Base-by-base conservation (phyloP, 352 stramenopile species). In the Peronosclerospora sorghi region DNA sequence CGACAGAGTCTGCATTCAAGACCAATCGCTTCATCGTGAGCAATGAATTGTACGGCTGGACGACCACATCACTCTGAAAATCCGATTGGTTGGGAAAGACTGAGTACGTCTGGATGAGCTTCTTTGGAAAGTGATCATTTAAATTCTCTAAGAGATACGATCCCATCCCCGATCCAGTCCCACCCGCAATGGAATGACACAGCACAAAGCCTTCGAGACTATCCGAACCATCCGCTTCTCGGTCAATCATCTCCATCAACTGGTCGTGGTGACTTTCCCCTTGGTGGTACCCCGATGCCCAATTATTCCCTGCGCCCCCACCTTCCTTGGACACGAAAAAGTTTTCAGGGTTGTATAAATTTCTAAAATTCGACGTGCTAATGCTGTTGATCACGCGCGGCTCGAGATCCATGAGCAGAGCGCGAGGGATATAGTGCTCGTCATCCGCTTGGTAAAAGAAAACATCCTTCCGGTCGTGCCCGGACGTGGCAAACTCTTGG, bases 21-120 rank as follows among this genome's bases (percentile, higher is more conserved):
- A 95, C 96, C 5, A 99, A 69, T 13, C 96, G 84, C 73, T 99
- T 99, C 44, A 99, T 72, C 7, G 96, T 98, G 5, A 99, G 64
- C n/a, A 99, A 65, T n/a, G 91, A 98, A 72, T 99, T 99, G 80
- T 99, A 99, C 5, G 96, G 96, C 70, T 99, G 95, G 27, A 99
- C 96, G 5, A 99, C 96, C 8, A 99, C 96, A 61, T 99, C 96
- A 32, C 83, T 94, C 51, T 91, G 80, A 44, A 87, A 85, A 46
- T 89, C 77, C 15, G 79, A 75, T 51, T 95, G 96, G 68, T 98
- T 98, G 0, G 96, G 96, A 68, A 99, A 99, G 2, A 99, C 96
- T 32, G 90, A 98, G 73, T 99, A 99, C 1, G 96, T 99, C 68
- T 98, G 95, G 38, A 99, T 96, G 46, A 99, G 76, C 66, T 99